A percentile compares a stretch with the other conserved stretches of the same genome.
Evolutionary conservation across 805 yeast species (phyloP).

Genomic region (Kregervanrija pseudodelftensis): DNA sequence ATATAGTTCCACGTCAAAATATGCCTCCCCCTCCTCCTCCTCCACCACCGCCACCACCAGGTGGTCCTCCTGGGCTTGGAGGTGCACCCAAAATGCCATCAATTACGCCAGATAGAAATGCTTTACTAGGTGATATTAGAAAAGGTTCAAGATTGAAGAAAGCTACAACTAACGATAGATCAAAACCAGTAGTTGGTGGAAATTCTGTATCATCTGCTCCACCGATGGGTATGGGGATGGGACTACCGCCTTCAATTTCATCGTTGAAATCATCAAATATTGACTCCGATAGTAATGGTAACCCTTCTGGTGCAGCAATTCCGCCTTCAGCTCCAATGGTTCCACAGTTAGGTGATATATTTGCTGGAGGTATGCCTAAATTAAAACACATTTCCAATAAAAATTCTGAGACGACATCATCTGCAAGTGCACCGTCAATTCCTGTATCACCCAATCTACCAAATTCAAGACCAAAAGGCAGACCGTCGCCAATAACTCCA

Average conservation of each 20-base stretch:
- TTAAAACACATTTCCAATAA: conserved; percentile 38
- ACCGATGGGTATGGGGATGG: conserved; percentile 8
- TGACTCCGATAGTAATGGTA: conserved; percentile 3
- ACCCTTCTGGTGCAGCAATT: conserved; percentile 11
- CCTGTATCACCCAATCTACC: conserved; percentile 3
- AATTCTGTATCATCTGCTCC: conserved; percentile 15
- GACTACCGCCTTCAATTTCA: conserved; percentile 24
- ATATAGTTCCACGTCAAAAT: conserved; percentile 8
- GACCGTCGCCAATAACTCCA: conserved; percentile 18
- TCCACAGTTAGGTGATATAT: conserved; percentile 60
- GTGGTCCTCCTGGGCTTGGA: conserved; percentile 38
- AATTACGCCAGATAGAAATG: conserved; percentile 36
- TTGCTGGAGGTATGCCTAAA: conserved; percentile 78
- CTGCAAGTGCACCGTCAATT: conserved; percentile 15
- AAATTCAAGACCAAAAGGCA: neutral
- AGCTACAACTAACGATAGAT: conserved; percentile 60
- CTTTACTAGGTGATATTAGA: conserved; percentile 75
- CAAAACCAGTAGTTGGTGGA: conserved; percentile 47
- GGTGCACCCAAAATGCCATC: conserved; percentile 26
- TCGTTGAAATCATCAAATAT: conserved; percentile 12
- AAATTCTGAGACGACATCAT: conserved; percentile 10
- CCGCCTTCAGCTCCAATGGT: conserved; percentile 26
- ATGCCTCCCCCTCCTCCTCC: conserved; percentile 53
- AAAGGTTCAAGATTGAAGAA: conserved; percentile 58
- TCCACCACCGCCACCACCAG: conserved; percentile 44